Evolutionary conservation across 306 rosid species (phyloP).

Genomic region (Begonia peltatifolia): DNA sequence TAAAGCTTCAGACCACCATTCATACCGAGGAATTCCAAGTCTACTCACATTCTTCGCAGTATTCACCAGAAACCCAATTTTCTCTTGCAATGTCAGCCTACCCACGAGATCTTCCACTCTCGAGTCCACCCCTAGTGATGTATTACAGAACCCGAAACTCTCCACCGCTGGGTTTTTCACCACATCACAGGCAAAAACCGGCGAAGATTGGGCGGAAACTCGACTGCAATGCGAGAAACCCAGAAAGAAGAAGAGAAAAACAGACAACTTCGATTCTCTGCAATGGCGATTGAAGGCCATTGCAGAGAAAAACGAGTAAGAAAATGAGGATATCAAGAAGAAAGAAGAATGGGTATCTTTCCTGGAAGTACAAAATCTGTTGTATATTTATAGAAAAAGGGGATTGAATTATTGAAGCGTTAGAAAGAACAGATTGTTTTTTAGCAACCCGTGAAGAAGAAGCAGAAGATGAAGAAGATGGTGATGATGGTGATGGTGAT

Average conservation of each 20-base stretch:
- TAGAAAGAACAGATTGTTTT: constrained; percentile 33
- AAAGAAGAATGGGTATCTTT: constrained; percentile 10
- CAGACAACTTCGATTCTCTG: constrained; percentile 50
- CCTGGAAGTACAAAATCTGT: not conserved
- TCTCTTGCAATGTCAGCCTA: constrained; percentile 70
- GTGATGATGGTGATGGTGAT: not conserved
- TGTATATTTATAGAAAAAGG: not conserved
- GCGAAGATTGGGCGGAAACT: constrained; percentile 32
- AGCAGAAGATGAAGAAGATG: not conserved
- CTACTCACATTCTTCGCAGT: constrained; percentile 44
- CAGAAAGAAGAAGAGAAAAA: constrained; percentile 26
- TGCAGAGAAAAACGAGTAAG: not conserved
- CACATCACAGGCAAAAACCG: constrained; percentile 55
- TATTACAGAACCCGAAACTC: constrained; percentile 50
- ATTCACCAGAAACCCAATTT: constrained; percentile 46
- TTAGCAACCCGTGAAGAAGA: constrained; percentile 38
- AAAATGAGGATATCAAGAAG: not conserved
- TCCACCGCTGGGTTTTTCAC: constrained; percentile 20
- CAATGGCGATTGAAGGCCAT: constrained; percentile 28
- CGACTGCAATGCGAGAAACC: constrained; percentile 5
- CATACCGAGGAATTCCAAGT: constrained; percentile 77
- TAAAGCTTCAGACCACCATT: constrained; percentile 99
- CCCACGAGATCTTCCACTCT: constrained; percentile 68
- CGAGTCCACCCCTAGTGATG: constrained; percentile 21
- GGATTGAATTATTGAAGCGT: not conserved